Conservation (phyloP, 2,329 filamentous ascomycete species). For the Talaromyces verruculosus region DNA sequence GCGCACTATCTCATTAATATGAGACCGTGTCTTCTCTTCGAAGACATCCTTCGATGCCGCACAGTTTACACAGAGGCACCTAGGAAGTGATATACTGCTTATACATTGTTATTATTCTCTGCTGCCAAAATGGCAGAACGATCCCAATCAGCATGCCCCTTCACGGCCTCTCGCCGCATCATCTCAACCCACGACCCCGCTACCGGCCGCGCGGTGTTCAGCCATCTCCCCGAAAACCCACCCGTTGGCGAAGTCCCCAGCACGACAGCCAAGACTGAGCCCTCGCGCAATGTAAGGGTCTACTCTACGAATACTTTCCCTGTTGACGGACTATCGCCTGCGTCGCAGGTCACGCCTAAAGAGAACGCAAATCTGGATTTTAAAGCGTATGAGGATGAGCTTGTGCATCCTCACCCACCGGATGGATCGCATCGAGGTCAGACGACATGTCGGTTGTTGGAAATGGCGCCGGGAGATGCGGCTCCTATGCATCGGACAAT, state of each 20-base stretch:
- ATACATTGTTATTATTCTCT: background rate
- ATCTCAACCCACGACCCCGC: constrained; percentile 15
- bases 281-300: constrained; percentile 16
- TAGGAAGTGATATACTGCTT: background rate
- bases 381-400: constrained; percentile 12
- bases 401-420: constrained; percentile 11
- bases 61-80: background rate
- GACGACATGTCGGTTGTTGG: constrained; percentile 49
- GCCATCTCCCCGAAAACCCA: constrained; percentile 9
- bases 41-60: background rate
- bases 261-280: background rate
- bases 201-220: constrained; percentile 16
- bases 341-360: constrained; percentile 12
- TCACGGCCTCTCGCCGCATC: constrained; percentile 9
- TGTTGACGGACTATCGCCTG: constrained; percentile 12
- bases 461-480: constrained; percentile 48
- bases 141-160: constrained; percentile 3
- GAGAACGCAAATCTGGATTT: constrained; percentile 7
- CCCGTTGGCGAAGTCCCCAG: constrained; percentile 4
- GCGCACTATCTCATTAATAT: background rate
- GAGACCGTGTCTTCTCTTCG: no score
- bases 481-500: constrained; percentile 56
- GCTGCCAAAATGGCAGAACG: background rate
- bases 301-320: constrained; percentile 18
- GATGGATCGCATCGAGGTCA: constrained; percentile 10